Base-by-base conservation (phyloP, 2,329 filamentous ascomycete genomes). In the Endoconidiophora laricicola region DNA sequence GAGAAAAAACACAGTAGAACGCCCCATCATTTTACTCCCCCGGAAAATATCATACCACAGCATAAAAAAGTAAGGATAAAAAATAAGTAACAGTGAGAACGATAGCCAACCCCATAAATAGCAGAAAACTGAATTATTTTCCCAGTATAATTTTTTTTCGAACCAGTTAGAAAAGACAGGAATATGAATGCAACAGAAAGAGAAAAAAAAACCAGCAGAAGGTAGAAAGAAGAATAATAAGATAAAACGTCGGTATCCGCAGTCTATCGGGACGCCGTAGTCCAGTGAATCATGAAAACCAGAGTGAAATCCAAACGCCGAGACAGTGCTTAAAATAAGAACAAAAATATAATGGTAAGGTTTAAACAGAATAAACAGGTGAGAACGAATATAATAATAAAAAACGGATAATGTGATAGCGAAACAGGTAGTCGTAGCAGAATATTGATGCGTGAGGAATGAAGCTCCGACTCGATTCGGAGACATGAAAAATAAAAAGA, bases 11-110 rank as follows among this genome's bases (percentile, higher is more conserved):
- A 38, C 39, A 43, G 49, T 46, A 46, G 16, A 42, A 33, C 39
- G 26, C 47, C 39, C 47, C 41, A 52, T 52, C 46, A 49, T 43
- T 49, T 48, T 52, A 33, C 50, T 41, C 40, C 46, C 50, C 45
- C 24, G 14, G 29, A 49, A 47, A 44, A 46, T 36, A 40, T 52
- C 50, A 49, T 52, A 42, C 50, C 52, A 50, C 39, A 29, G 43
- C 52, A 44, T 50, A 50, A 50, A 47, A 44, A 40, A 46, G 41
- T 49, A 48, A 12, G 37, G 49, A 43, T 23, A 44, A 39, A 49
- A 48, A 47, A 33, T 33, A 33, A 10, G 26, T 33, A 33, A 10
- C 6, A 33, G 26, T 5, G 26, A 33, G 26, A 33, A 33, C 12
- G 26, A 33, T 33, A 33, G 26, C 26, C 26, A 33, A 33, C 26